Percentiles rank a stretch among this genome's conserved stretches.
Evolutionary conservation across 169 alveolate genomes (phyloP).

Genomic region (Eimeria praecox): DNA sequence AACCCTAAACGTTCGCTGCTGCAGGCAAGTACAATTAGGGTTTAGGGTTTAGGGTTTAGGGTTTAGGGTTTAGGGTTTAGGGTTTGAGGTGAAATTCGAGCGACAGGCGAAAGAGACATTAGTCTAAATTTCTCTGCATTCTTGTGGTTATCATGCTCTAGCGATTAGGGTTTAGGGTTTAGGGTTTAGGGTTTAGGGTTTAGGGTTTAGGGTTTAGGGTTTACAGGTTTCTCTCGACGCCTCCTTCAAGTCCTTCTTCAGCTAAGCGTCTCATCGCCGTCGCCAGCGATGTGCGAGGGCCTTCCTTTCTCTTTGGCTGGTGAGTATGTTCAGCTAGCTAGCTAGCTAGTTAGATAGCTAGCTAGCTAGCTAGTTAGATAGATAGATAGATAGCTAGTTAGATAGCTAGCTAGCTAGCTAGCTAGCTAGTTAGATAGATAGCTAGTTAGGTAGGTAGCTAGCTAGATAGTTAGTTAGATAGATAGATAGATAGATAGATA

Average conservation of each 20-base stretch:
- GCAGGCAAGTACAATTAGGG: constrained; percentile 25
- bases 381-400: neutral
- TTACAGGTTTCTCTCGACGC: neutral
- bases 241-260: neutral
- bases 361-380: too few species aligned
- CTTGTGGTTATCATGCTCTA: too few species aligned
- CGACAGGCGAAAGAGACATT: neutral
- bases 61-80: constrained; percentile 38
- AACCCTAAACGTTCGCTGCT: constrained; percentile 33
- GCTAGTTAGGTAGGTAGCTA: neutral
- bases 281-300: constrained; percentile 46
- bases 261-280: constrained; percentile 30
- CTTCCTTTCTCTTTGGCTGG: constrained; percentile 59
- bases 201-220: constrained; percentile 28
- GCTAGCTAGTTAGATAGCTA: too few species aligned
- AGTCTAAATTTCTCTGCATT: neutral
- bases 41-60: constrained; percentile 22
- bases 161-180: constrained; percentile 7
- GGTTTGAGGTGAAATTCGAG: neutral
- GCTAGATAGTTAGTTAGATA: neutral
- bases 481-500: neutral
- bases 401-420: neutral
- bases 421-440: neutral
- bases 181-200: constrained; percentile 46
- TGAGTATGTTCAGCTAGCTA: neutral